Evolutionary conservation across 176 grass and related monocot species (phyloP).

Genomic region (Ensete glaucum): DNA sequence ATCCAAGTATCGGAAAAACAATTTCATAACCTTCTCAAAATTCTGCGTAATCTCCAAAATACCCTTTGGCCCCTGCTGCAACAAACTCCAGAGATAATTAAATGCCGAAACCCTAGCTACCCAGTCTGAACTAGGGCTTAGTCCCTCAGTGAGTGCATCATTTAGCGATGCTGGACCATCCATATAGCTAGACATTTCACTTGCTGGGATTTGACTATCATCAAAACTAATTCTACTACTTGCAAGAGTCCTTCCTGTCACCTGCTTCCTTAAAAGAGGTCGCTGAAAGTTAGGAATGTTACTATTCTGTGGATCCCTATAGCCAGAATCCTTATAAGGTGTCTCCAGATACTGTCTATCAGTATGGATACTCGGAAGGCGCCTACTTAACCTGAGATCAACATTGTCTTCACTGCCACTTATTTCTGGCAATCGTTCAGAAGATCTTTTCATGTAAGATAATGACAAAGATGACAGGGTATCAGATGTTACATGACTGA

Average conservation of each 20-base stretch:
- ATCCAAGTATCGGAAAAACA: conserved; percentile 92
- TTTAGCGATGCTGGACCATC: conserved; percentile 61
- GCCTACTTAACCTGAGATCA: conserved; percentile 41
- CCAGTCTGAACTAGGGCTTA: conserved; percentile 95
- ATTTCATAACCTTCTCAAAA: conserved; percentile 98
- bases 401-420: conserved; percentile 39
- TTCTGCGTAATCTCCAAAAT: conserved; percentile 82
- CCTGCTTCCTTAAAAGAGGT: conserved; percentile 93
- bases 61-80: conserved; percentile 79
- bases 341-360: conserved; percentile 67
- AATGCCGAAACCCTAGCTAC: conserved; percentile 78
- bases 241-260: conserved; percentile 61
- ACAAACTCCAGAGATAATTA: conserved; percentile 75
- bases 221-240: conserved; percentile 60
- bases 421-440: conserved; percentile 52
- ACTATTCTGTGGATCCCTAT: conserved; percentile 64
- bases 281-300: conserved; percentile 93
- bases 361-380: conserved; percentile 49
- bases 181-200: conserved; percentile 67
- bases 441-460: conserved; percentile 52
- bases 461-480: conserved; percentile 51
- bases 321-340: conserved; percentile 47
- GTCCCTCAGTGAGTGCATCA: conserved; percentile 82
- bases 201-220: conserved; percentile 46
- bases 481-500: conserved; percentile 47